Evolutionary conservation across 352 stramenopile genomes (phyloP), one percentile per base, ranked within the genome.

Genomic region (Phytophthora pistaciae): DNA sequence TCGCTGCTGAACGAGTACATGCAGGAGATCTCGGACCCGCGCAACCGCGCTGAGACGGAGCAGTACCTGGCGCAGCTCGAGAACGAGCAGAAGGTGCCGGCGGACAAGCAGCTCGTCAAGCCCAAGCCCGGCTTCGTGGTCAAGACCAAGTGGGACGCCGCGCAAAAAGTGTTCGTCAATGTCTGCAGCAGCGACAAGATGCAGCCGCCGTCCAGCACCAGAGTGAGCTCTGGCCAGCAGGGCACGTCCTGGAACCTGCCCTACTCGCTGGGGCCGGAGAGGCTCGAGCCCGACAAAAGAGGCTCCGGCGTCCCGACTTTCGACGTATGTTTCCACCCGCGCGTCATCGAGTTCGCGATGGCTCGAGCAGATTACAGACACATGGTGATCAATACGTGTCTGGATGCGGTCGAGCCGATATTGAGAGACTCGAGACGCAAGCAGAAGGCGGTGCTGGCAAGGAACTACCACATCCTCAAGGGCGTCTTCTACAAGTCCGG

Each of bases 1-100:
- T 88, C 91, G 60, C 79, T 99, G 25, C 74, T 99, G 46, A 91
- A 92, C 60, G 95, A 98, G 36, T 99, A 99, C 78, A 97, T 98
- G 80, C 74, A 91, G 27, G 95, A 99, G 74, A 96, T 99, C 56
- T 93, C 90, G 18, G 94, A 99, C 80, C 94, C 94, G 13, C 77
- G 72, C 31, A 77, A 98, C 70, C 87, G 90, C 21, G 82, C 82
- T 29, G 94, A 99, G 79, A 97, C 95, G 36, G 94, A 99, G 74
- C 68, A 79, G 44, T 98, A 98, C 72, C 76, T 98, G 10, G 68
- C 82, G 13, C 92, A 98, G 61, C 70, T 98, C 3, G 93, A 99
- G 77, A 68, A 55, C 40, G 87, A 98, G 31, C 86, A 98, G 25
- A 93, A 97, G 25, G 79, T 98, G 20, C 93, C 94, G 0, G 64